Evolutionary conservation across 345 rosid genomes (phyloP).

Genomic region (Arabidopsis thaliana): TAIR10.1 NC_003074.8:10725001-10725500

Average conservation of each 20-base stretch:
- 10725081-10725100: slow-evolving; percentile 19
- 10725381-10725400: slow-evolving; percentile 41
- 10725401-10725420: slow-evolving; percentile 56
- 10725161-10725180: slow-evolving; percentile 60
- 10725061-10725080: slow-evolving; percentile 52
- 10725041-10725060: slow-evolving; percentile 55
- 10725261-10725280: slow-evolving; percentile 61
- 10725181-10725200: slow-evolving; percentile 54
- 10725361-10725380: slow-evolving; percentile 55
- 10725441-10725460: slow-evolving; percentile 45
- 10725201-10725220: slow-evolving; percentile 55
- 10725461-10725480: slow-evolving; percentile 57
- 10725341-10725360: slow-evolving; percentile 51
- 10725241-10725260: slow-evolving; percentile 48
- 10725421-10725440: slow-evolving; percentile 44
- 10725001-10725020: slow-evolving; percentile 42
- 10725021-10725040: slow-evolving; percentile 54
- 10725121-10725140: slow-evolving; percentile 41
- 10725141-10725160: slow-evolving; percentile 43
- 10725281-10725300: slow-evolving; percentile 48
- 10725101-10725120: slow-evolving; percentile 39
- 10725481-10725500: slow-evolving; percentile 51
- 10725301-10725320: slow-evolving; percentile 37
- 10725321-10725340: slow-evolving; percentile 42
- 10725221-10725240: slow-evolving; percentile 61